Conservation (phyloP, 1,284 basidiomycete genomes). For the Irpex lacteus region DNA sequence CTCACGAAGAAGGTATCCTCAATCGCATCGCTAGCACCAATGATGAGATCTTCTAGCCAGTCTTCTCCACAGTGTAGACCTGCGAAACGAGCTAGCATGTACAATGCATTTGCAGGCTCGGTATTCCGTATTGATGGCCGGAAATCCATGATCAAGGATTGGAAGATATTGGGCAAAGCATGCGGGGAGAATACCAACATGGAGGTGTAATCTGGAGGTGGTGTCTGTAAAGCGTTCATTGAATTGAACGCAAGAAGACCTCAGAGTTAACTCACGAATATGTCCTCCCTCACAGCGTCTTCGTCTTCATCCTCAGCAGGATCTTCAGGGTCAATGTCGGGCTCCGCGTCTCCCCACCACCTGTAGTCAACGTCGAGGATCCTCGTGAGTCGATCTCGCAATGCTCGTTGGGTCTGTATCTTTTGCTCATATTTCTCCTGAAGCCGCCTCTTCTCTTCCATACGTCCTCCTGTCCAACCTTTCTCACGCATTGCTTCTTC, state of each 20-base stretch:
- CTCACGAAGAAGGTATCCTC: conserved; percentile 91
- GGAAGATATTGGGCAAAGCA: conserved; percentile 74
- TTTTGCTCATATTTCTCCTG: conserved; percentile 58
- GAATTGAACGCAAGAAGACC: not conserved
- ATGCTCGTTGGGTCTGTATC: conserved; percentile 46
- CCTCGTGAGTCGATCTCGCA: conserved; percentile 54
- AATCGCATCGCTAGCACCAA: conserved; percentile 88
- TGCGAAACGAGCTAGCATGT: conserved; percentile 86
- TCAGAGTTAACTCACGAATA: conserved; percentile 48
- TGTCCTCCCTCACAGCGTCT: conserved; percentile 37
- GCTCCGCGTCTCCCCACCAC: conserved; percentile 62
- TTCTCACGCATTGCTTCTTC: conserved; percentile 80
- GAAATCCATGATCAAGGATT: conserved; percentile 75
- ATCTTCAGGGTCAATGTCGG: conserved; percentile 30
- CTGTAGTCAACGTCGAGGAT: conserved; percentile 51
- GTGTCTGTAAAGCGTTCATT: conserved; percentile 42
- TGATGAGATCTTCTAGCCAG: conserved; percentile 90
- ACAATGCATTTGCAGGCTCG: conserved; percentile 81
- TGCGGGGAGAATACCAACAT: conserved; percentile 91
- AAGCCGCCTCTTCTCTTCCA: conserved; percentile 58
- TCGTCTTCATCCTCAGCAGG: conserved; percentile 44
- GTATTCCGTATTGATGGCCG: conserved; percentile 65
- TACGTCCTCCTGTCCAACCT: conserved; percentile 67
- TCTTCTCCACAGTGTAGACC: conserved; percentile 81
- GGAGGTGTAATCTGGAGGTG: conserved; percentile 66